Evolutionary conservation across 305 asterid species (phyloP).

Genomic region (Fraxinus nigra): DNA sequence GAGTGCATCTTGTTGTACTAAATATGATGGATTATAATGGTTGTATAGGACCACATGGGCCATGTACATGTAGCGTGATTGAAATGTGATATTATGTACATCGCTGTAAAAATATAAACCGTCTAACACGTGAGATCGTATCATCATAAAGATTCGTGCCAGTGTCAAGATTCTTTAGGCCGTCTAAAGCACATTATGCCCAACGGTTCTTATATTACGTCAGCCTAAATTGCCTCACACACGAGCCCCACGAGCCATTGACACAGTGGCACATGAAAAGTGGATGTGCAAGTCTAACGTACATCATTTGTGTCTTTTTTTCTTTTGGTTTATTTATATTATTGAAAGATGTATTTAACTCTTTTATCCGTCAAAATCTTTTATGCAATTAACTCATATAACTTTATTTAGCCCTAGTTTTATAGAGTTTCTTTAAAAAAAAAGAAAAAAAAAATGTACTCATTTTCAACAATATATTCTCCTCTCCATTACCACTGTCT

Average conservation of each 20-base stretch:
- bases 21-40: neutral
- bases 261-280: constrained; percentile 38
- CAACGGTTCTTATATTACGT: constrained; percentile 29
- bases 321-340: neutral
- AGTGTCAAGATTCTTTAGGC: constrained; percentile 10
- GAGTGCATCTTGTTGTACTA: neutral
- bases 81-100: neutral
- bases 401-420: neutral
- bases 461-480: neutral
- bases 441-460: too few relatives aligned
- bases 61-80: too few relatives aligned
- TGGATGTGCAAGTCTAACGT: constrained; percentile 25
- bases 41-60: too few relatives aligned
- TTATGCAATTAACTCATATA: neutral
- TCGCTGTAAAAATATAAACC: constrained; percentile 7
- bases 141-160: neutral
- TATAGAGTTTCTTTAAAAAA: neutral
- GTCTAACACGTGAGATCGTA: constrained; percentile 32
- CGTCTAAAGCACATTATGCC: constrained; percentile 25
- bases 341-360: neutral
- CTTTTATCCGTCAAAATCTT: neutral
- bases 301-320: constrained; percentile 16
- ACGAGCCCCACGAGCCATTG: constrained; percentile 26
- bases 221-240: constrained; percentile 27
- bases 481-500: too few relatives aligned